Conservation (phyloP, 352 stramenopile species). For the Peronospora belbahrii region DNA sequence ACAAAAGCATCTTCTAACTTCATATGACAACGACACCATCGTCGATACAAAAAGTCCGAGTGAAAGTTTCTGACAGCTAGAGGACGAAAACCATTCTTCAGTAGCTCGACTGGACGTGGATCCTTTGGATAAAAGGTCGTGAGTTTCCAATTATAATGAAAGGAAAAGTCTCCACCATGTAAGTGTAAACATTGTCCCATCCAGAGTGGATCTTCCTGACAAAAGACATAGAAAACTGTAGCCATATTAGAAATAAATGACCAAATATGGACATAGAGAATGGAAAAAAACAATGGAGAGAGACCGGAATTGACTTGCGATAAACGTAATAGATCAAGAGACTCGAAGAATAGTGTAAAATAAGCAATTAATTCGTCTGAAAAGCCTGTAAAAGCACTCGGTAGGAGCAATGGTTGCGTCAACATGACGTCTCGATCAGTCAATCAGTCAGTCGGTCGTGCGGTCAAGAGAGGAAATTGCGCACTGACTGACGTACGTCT, state of each 20-base stretch:
- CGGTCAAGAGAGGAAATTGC: too few species aligned
- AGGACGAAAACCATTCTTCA: constrained; percentile 19
- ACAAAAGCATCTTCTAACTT: constrained; percentile 43
- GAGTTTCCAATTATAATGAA: constrained; percentile 58
- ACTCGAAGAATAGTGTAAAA: constrained; percentile 61
- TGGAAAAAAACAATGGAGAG: background rate
- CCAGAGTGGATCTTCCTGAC: constrained; percentile 74
- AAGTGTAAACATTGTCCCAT: constrained; percentile 71
- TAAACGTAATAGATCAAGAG: constrained; percentile 50
- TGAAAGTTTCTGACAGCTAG: constrained; percentile 32
- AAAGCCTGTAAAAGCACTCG: constrained; percentile 50
- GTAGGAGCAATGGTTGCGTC: constrained; percentile 44
- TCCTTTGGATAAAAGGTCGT: constrained; percentile 70
- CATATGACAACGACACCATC: constrained; percentile 82
- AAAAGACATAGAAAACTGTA: constrained; percentile 77
- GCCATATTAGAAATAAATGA: background rate
- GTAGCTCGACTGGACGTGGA: constrained; percentile 23
- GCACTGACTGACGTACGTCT: too few species aligned
- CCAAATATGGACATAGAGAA: too few species aligned
- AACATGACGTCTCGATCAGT: constrained; percentile 39
- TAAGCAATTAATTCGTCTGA: constrained; percentile 78
- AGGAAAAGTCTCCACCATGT: constrained; percentile 63
- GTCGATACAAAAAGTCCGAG: constrained; percentile 81
- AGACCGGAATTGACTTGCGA: constrained; percentile 67
- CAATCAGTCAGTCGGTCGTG: too few species aligned